Base-by-base conservation (phyloP, 2,329 filamentous ascomycete genomes). In the Biscogniauxia sp. region DNA sequence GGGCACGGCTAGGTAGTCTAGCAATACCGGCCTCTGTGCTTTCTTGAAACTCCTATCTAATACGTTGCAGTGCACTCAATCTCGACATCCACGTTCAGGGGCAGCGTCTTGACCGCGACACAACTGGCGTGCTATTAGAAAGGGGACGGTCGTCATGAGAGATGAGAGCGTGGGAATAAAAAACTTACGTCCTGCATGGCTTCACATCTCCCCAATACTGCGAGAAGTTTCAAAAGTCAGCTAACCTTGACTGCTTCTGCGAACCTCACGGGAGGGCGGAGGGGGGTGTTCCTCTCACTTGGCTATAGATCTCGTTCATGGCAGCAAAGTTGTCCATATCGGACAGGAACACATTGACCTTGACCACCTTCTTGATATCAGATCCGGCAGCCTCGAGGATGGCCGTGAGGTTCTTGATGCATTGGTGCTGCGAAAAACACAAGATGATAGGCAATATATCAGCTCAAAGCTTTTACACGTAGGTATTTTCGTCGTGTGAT, bases 271-370 rank as follows among this genome's bases (percentile, higher is more conserved):
- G 37, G 9, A 28, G 26, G 9, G 9, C 5, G 9, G 9, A 28
- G 9, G 26, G 28, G 11, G 28, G 9, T 9, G 28, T 9, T 17
- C 5, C 37, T 9, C 15, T 45, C 5, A 45, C 37, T 13, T 45
- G 85, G 72, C 83, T 84, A 71, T 91, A 92, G 54, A 88, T 83
- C 68, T 83, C 82, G 76, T 92, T 93, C 87, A 92, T 91, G 73
- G 88, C 85, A 41, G 81, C 84, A 72, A 92, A 92, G 75, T 92
- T 82, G 64, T 83, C 85, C 88, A 92, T 92, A 72, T 88, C 82
- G 60, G 86, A 82, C 56, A 92, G 79, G 80, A 92, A 92, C 68
- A 92, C 87, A 68, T 84, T 86, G 62, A 89, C 86, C 79, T 91
- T 91, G 71, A 92, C 86, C 20, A 91, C 86, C 71, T 86, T 86